A percentile compares a stretch with the other conserved stretches of the same genome.
Conservation (phyloP, 116 monocot species). For the Cymodocea nodosa region DNA sequence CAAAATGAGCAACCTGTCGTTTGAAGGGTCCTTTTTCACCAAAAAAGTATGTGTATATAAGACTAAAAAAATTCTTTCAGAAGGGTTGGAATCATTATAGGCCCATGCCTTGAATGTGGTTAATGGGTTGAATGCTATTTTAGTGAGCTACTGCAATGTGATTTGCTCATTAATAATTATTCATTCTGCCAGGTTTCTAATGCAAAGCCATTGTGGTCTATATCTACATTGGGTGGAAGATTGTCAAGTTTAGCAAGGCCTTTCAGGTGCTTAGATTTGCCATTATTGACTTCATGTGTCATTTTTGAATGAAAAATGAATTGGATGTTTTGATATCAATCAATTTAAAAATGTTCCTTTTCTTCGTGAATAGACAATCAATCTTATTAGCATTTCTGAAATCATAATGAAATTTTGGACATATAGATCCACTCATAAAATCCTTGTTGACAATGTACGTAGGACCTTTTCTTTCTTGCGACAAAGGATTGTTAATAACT, state of each 20-base stretch:
- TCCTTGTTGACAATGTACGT: no score
- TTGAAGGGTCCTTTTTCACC: neutral
- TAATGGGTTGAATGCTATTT: neutral
- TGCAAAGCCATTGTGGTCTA: slow-evolving; percentile 8
- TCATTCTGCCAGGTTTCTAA: slow-evolving; percentile 15
- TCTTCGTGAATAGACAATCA: no score
- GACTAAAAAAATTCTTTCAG: neutral
- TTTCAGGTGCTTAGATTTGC: slow-evolving; percentile 19
- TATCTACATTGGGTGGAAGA: slow-evolving; percentile 9
- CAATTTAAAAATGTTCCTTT: neutral
- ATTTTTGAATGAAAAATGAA: no score
- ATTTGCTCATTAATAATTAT: neutral
- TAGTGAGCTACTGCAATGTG: neutral
- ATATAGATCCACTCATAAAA: no score
- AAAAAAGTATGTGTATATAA: neutral
- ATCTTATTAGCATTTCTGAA: no score
- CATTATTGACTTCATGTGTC: no score
- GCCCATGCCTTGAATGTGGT: neutral
- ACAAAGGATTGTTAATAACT: no score
- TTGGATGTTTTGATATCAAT: no score
- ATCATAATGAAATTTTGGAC: no score
- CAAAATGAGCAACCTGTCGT: no score
- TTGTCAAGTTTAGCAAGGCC: slow-evolving; percentile 17
- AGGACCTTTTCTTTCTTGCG: no score
- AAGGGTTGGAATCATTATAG: neutral